Percentiles rank a stretch among this genome's conserved stretches.
These are phyloP conservation scores for Panaeolus papilionaceus DNA, from an alignment of 768 basidiomycete genomes.

Conservation along the genomic window DNA sequence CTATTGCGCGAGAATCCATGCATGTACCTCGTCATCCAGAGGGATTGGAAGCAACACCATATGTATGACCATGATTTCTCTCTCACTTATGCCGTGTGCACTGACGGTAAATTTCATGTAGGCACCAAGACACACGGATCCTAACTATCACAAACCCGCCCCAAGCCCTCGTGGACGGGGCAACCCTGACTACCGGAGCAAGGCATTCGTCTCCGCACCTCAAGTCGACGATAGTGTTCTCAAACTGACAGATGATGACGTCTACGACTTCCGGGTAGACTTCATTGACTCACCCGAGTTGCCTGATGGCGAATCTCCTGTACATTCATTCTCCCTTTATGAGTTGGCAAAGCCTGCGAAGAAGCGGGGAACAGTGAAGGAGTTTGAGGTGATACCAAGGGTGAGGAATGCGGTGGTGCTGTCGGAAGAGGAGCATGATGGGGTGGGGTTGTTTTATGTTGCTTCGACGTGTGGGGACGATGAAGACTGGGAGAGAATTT, in stretches of 20 bases:
- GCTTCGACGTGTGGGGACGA: background rate
- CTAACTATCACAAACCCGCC: background rate
- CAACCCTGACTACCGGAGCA: background rate
- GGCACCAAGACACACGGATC: background rate
- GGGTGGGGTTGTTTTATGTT: background rate
- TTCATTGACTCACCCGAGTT: conserved; percentile 16
- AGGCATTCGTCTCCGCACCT: conserved; percentile 21
- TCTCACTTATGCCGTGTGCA: background rate
- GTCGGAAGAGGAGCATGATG: background rate
- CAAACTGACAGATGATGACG: conserved; percentile 25
- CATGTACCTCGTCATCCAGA: background rate
- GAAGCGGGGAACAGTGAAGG: background rate
- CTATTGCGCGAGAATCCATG: background rate
- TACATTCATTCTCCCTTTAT: conserved; percentile 2
- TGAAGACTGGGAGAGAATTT: conserved; percentile 9
- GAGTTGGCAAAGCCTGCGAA: conserved; percentile 1
- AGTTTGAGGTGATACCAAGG: background rate
- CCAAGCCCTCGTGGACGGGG: background rate
- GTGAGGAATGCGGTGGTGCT: background rate
- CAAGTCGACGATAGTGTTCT: conserved; percentile 32
- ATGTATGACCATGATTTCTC: background rate
- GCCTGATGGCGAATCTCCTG: background rate
- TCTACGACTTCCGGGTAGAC: conserved; percentile 28
- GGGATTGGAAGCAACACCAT: background rate
- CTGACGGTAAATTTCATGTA: background rate